Evolutionary conservation across 768 basidiomycete genomes (phyloP), one percentile per base, ranked within the genome.

Genomic region (Rhodotorula sphaerocarpa): DNA sequence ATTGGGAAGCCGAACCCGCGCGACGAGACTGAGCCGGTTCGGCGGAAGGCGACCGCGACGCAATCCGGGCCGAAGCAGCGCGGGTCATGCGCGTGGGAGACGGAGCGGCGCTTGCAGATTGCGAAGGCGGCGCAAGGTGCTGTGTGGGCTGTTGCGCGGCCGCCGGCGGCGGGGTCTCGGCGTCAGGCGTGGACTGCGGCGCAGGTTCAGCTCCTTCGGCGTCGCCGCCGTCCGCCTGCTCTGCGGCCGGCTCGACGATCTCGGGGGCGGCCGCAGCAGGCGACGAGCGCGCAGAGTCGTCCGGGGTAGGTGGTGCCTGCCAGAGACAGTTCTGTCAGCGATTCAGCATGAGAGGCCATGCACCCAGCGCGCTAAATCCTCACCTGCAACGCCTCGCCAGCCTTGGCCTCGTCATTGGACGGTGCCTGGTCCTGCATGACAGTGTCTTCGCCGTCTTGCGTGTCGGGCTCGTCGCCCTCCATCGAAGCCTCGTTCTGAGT

Each of bases 21-120:
- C 12, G 34, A 18, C n/a, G 33, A 23, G 27, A 7, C 23, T 30
- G 21, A 12, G 31, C 7, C 7, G 52, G 33, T 15, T 55, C 53
- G 30, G 60, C 53, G 4, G 60, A 61, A 0, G 53, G 45, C 16
- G 60, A 55, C 21, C 60, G 60, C 14, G 33, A 36, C 6, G 50
- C 50, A 34, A 51, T 31, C n/a, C 50, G 50, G 27, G 60, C 60
- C 4, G 55, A 33, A 3, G 60, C 36, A 2, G 46, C 53, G 9
- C 60, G 60, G 10, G 60, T 61, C 28, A 61, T 6, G 23, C 60
- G 60, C 7, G 39, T 41, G 5, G 60, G 53, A 36, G 53, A 43
- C 20, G 36, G 2, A 1, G 34, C 31, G 7, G 14, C 50, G 11
- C 44, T 25, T n/a, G n/a, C n/a, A n/a, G 54, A 16, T 39, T 16